Base-by-base conservation (phyloP, 352 stramenopile species). In the Plasmopara halstedii region DNA sequence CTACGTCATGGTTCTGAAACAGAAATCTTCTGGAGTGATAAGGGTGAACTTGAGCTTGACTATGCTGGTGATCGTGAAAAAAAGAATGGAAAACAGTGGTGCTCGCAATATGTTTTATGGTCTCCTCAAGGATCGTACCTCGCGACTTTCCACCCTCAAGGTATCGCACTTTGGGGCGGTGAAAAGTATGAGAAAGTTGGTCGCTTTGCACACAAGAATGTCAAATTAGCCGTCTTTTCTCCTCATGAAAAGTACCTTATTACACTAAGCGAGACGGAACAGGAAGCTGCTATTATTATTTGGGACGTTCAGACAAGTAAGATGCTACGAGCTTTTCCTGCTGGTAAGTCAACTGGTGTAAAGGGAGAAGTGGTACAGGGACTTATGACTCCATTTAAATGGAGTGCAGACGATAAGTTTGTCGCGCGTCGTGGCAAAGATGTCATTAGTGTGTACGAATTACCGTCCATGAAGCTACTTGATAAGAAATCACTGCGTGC, bases 51-150 rank as follows among this genome's bases (percentile, higher is more conserved):
- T 33, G 68, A 90, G 38, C 67, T 98, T 5, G 93, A 97, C 47
- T 99, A 99, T 47, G 95, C 93, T 51, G 96, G 95, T 15, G 83
- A 85, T 46, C 82, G 95, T 11, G 95, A 99, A 65, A 98, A 98
- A 73, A 70, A 70, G 55, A 93, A 90, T 26, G 94, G 94, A 37
- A 95, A 98, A 58, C 73, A 91, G 61, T 99, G 96, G 96, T 99
- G 95, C 72, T 96, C 97, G 58, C 91, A 97, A 62, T 98, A 99
- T 64, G 90, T 98, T 41, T 73, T 97, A 57, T 99, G 97, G 97
- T 97, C 81, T 44, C 94, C 96, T 6, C 87, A 97, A 40, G 97
- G 97, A 44, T 96, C 78, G 46, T 99, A 98, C 67, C 73, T 99
- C 36, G 89, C 93, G 17, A 99, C 97, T n/a, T 98, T 99, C 47